A percentile compares a stretch with the other conserved stretches of the same genome.
Conservation (phyloP, 2,329 filamentous ascomycete genomes). For the Tolypocladium inflatum region DNA sequence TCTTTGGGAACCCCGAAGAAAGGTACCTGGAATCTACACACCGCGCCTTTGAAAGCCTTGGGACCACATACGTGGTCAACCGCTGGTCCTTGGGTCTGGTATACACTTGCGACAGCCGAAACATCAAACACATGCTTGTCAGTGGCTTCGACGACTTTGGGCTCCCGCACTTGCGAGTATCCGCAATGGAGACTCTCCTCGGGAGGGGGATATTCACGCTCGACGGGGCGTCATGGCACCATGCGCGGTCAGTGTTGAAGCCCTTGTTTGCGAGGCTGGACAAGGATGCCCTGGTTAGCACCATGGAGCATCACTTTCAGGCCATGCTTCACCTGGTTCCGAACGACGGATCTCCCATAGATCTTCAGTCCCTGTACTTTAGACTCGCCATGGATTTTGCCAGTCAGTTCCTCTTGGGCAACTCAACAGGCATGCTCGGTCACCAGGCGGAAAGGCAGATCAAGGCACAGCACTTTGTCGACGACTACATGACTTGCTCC, state of each 20-base stretch:
- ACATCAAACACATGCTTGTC: conserved; percentile 46
- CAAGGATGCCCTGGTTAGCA: conserved; percentile 13
- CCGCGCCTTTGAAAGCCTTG: conserved; percentile 16
- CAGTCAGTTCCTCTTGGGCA: conserved; percentile 37
- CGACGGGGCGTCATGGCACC: conserved; percentile 36
- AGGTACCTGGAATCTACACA: conserved; percentile 18
- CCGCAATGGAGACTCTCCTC: conserved; percentile 28
- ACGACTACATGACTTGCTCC: conserved; percentile 24
- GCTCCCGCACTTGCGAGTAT: conserved; percentile 24
- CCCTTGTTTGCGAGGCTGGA: conserved; percentile 24
- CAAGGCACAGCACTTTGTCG: conserved; percentile 24
- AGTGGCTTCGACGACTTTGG: conserved; percentile 41
- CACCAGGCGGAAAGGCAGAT: conserved; percentile 6
- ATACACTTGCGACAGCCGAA: conserved; percentile 35
- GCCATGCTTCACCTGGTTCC: conserved; percentile 27
- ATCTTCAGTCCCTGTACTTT: conserved; percentile 38
- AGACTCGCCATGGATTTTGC: conserved; percentile 35
- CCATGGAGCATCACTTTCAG: conserved; percentile 24
- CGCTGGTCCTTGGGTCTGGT: conserved; percentile 22
- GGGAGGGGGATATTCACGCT: conserved; percentile 38
- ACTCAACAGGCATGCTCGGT: conserved; percentile 14
- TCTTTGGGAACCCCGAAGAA: conserved; percentile 15
- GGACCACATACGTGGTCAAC: conserved; percentile 21
- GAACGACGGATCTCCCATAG: conserved; percentile 13
- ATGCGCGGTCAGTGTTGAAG: conserved; percentile 27